Conservation (phyloP, 2,329 filamentous ascomycete species). For the Xylaria sp. region DNA sequence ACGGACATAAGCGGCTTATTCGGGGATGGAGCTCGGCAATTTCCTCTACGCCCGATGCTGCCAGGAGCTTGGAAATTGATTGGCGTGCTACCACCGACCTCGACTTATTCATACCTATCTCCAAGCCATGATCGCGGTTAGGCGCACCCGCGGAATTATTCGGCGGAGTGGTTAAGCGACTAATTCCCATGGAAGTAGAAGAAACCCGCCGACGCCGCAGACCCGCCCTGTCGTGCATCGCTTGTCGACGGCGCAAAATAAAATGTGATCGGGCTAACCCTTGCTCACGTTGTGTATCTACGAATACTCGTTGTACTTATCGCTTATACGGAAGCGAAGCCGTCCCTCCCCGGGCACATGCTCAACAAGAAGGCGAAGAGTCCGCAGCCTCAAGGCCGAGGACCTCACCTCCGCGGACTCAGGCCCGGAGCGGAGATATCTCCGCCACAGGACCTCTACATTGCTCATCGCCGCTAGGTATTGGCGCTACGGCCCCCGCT, state of each 20-base stretch:
- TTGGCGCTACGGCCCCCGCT: neutral
- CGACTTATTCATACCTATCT: neutral
- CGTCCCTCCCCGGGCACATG: neutral
- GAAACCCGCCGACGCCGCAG: constrained; percentile 40
- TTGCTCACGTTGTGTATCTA: constrained; percentile 46
- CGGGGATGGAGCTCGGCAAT: constrained; percentile 14
- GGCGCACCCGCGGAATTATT: neutral
- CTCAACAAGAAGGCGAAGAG: neutral
- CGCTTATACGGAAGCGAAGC: constrained; percentile 27
- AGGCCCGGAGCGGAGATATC: neutral
- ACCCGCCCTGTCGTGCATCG: constrained; percentile 48
- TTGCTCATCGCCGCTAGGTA: neutral
- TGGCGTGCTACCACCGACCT: neutral
- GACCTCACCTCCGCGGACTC: neutral
- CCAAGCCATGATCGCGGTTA: neutral
- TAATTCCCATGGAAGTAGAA: constrained; percentile 27
- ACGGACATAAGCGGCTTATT: constrained; percentile 26
- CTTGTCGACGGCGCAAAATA: constrained; percentile 52
- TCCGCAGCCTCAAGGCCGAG: constrained; percentile 16
- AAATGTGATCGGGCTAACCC: constrained; percentile 51
- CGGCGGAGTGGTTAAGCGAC: neutral
- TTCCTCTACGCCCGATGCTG: constrained; percentile 4
- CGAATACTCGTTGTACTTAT: constrained; percentile 43
- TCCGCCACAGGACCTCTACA: neutral
- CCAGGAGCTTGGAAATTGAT: neutral